A percentile compares a stretch with the other conserved stretches of the same genome.
Conservation (phyloP, 345 rosid genomes). For the Odontarrhena argentea region DNA sequence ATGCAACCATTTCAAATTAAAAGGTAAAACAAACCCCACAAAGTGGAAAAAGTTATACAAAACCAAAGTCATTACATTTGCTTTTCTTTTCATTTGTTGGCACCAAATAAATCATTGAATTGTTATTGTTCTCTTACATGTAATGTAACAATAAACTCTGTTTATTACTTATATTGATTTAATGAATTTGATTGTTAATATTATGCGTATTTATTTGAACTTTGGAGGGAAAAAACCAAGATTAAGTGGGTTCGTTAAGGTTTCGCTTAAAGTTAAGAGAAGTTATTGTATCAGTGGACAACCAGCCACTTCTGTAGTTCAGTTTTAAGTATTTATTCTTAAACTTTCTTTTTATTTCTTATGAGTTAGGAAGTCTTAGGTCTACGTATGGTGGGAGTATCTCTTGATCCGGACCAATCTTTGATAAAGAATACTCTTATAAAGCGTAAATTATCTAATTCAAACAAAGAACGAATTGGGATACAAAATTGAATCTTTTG, state of each 20-base stretch:
- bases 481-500: too few species aligned
- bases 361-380: too few species aligned
- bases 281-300: not conserved
- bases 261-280: not conserved
- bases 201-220: not conserved
- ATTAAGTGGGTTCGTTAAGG: not conserved
- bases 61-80: not conserved
- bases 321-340: slow-evolving; percentile 5
- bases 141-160: not conserved
- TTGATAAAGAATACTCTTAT: too few species aligned
- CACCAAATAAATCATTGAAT: not conserved
- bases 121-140: not conserved
- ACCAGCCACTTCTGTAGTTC: not conserved
- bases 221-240: not conserved
- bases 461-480: too few species aligned
- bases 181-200: not conserved
- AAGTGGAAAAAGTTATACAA: slow-evolving; percentile 1
- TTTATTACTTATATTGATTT: not conserved
- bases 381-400: too few species aligned
- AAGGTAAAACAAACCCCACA: not conserved
- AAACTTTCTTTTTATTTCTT: not conserved
- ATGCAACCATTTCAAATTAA: slow-evolving; percentile 17
- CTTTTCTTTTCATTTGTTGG: not conserved
- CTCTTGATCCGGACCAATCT: too few species aligned
- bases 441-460: too few species aligned